Conservation (phyloP, 148 eudicot genomes). For the Rhododendron mucronatum region DNA sequence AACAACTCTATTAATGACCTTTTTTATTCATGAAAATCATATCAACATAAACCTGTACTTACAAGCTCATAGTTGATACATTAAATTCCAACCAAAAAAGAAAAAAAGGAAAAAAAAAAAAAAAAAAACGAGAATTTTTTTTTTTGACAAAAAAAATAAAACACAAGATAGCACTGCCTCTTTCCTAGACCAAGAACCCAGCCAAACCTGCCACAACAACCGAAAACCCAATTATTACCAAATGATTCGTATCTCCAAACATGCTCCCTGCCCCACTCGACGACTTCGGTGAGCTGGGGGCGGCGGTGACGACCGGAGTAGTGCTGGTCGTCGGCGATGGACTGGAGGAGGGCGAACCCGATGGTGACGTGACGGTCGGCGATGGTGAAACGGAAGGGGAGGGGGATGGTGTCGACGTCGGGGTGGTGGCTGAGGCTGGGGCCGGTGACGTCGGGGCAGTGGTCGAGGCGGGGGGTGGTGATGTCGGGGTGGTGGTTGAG, state of each 20-base stretch:
- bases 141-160: background rate
- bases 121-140: background rate
- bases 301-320: background rate
- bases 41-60: no score
- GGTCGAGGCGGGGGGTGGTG: no score
- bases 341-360: background rate
- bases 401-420: background rate
- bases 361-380: background rate
- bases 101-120: background rate
- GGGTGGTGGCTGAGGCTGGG: background rate
- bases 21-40: no score
- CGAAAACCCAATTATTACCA: slow-evolving; percentile 5
- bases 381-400: background rate
- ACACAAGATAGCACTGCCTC: slow-evolving; percentile 34
- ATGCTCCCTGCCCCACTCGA: slow-evolving; percentile 13
- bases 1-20: no score
- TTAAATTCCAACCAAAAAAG: no score
- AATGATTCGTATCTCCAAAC: slow-evolving; percentile 10
- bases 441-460: background rate
- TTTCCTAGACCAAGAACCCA: slow-evolving; percentile 38
- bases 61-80: no score
- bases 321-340: background rate
- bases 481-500: background rate
- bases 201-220: slow-evolving; percentile 23
- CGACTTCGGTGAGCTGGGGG: background rate